phyloP scores from a whole-genome alignment of 441 rosid genomes.

The Erodium moschatum region DNA sequence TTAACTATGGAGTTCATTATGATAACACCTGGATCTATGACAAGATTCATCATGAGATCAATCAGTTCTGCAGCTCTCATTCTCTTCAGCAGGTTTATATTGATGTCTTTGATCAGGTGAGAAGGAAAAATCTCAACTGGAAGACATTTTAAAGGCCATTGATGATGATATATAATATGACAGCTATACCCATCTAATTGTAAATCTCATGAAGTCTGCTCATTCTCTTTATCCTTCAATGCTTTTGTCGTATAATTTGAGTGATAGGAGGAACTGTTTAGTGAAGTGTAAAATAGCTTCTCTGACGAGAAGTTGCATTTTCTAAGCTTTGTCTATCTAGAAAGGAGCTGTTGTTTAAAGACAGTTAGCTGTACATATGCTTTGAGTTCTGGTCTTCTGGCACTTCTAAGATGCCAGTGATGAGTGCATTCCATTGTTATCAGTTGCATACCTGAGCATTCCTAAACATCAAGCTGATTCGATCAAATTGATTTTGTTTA shows the following conservation, averaged over 20 bases:
- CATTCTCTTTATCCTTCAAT: too few relatives aligned
- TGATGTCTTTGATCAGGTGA: conserved; percentile 88
- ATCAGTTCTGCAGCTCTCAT: conserved; percentile 93
- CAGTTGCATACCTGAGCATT: background rate
- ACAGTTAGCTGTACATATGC: too few relatives aligned
- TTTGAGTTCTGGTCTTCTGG: too few relatives aligned
- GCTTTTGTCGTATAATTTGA: background rate
- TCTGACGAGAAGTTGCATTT: background rate
- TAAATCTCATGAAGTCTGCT: too few relatives aligned
- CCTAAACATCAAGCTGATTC: background rate
- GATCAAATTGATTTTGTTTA: conserved; percentile 20
- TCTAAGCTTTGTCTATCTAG: too few relatives aligned
- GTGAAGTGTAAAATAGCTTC: background rate
- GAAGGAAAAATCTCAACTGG: conserved; percentile 8
- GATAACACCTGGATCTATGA: conserved; percentile 93
- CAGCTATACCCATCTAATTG: background rate
- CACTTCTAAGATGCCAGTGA: background rate
- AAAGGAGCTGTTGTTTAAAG: too few relatives aligned
- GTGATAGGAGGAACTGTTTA: background rate
- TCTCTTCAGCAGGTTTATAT: conserved; percentile 87
- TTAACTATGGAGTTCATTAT: conserved; percentile 72
- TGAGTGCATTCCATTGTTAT: background rate
- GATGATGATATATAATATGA: background rate
- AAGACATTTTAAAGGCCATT: background rate
- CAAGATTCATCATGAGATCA: conserved; percentile 96